Conservation (phyloP, 768 basidiomycete genomes). For the Aureoboletus auriporus region DNA sequence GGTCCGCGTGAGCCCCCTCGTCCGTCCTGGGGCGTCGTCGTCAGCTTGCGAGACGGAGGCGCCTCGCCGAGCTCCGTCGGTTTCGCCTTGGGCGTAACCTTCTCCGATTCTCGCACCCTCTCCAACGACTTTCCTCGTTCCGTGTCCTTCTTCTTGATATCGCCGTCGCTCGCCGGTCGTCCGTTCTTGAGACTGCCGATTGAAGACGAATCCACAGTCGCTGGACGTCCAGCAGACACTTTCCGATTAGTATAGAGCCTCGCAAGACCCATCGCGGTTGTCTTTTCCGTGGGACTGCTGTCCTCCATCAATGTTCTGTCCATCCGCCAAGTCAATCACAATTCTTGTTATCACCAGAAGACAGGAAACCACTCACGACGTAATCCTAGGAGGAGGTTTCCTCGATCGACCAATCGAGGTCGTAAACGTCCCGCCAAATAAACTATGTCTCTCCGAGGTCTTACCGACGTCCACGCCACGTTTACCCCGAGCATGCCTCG, state of each 20-base stretch:
- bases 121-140: conserved; percentile 25
- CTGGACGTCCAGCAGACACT: conserved; percentile 35
- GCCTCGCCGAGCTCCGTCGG: conserved; percentile 32
- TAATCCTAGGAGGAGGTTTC: conserved; percentile 79
- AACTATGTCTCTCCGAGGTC: conserved; percentile 62
- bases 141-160: conserved; percentile 13
- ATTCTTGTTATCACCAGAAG: not conserved
- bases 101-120: conserved; percentile 18
- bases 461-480: conserved; percentile 46
- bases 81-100: conserved; percentile 11
- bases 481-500: conserved; percentile 43
- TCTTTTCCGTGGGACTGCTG: conserved; percentile 39
- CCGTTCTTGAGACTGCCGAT: conserved; percentile 24
- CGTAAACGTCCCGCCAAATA: conserved; percentile 70
- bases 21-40: conserved; percentile 27
- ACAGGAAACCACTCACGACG: conserved; percentile 42
- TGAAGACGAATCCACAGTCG: conserved; percentile 36
- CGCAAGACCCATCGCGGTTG: conserved; percentile 45
- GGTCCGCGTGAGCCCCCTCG: conserved; percentile 22
- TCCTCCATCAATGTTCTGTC: conserved; percentile 31
- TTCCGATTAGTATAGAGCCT: conserved; percentile 45
- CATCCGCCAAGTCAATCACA: not conserved
- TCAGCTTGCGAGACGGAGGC: conserved; percentile 54
- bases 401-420: conserved; percentile 61
- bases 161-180: conserved; percentile 19